Percentiles rank a stretch among this genome's conserved stretches.
Conservation (phyloP, 805 yeast genomes). For the Candida corydali region DNA sequence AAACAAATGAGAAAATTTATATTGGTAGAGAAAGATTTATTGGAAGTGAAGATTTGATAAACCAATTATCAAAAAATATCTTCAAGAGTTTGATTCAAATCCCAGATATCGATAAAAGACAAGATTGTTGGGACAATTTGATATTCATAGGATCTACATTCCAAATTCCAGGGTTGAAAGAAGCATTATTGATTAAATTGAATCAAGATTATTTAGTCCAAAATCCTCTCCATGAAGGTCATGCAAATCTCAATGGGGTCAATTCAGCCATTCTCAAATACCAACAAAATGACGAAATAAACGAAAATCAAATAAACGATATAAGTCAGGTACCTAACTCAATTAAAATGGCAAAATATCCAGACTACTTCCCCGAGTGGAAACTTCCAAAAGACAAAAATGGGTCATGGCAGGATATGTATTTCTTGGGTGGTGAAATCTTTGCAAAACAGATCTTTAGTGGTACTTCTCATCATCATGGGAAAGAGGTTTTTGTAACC, state of each 20-base stretch:
- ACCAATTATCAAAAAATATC: conserved; percentile 49
- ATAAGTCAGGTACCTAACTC: conserved; percentile 74
- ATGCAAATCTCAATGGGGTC: conserved; percentile 19
- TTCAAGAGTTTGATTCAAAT: conserved; percentile 51
- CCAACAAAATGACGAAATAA: conserved; percentile 39
- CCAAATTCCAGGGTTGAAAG: conserved; percentile 70
- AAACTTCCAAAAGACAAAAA: conserved; percentile 47
- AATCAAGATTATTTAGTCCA: conserved; percentile 50
- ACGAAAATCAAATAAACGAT: conserved; percentile 23
- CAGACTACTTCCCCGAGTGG: conserved; percentile 96
- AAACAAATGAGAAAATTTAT: conserved; percentile 48
- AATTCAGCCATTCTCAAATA: conserved; percentile 38
- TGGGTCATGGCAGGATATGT: conserved; percentile 69
- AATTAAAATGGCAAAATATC: conserved; percentile 63
- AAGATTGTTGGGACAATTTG: conserved; percentile 80
- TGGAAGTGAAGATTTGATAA: conserved; percentile 65
- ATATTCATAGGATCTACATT: conserved; percentile 77
- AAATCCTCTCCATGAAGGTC: conserved; percentile 21
- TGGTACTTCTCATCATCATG: conserved; percentile 50
- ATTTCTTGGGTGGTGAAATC: conserved; percentile 83
- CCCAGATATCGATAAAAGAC: conserved; percentile 66
- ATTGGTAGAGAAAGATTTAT: conserved; percentile 90
- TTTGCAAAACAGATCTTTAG: conserved; percentile 82
- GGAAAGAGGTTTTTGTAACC: conserved; percentile 60
- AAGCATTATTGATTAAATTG: conserved; percentile 58